phyloP scores from a whole-genome alignment of 2,329 filamentous ascomycete species.

The Stenocarpella maydis region DNA sequence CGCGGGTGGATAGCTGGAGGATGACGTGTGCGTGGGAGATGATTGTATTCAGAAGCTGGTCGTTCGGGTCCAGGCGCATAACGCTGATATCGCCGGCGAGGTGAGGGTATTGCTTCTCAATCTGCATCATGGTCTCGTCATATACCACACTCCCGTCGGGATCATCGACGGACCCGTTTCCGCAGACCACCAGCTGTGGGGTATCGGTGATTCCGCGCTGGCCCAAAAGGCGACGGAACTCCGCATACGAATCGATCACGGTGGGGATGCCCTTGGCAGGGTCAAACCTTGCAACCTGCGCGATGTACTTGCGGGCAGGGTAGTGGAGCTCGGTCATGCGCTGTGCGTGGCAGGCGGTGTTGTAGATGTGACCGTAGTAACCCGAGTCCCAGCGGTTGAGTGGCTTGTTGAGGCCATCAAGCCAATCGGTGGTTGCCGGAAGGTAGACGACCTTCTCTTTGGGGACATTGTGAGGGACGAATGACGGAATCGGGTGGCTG shows the following conservation, averaged over 20 bases:
- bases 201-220: slow-evolving; percentile 58
- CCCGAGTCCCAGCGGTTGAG: slow-evolving; percentile 74
- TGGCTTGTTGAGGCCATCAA: slow-evolving; percentile 82
- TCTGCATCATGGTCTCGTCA: slow-evolving; percentile 73
- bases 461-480: slow-evolving; percentile 76
- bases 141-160: slow-evolving; percentile 78
- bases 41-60: slow-evolving; percentile 81
- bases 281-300: slow-evolving; percentile 84
- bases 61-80: slow-evolving; percentile 79
- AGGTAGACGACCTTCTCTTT: slow-evolving; percentile 74
- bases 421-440: slow-evolving; percentile 84
- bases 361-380: slow-evolving; percentile 81
- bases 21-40: slow-evolving; percentile 77
- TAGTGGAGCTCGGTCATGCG: slow-evolving; percentile 67
- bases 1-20: slow-evolving; percentile 80
- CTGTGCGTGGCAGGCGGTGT: slow-evolving; percentile 65
- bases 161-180: slow-evolving; percentile 83
- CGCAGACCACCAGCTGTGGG: slow-evolving; percentile 80
- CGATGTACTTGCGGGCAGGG: slow-evolving; percentile 74
- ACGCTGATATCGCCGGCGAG: slow-evolving; percentile 73
- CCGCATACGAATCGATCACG: slow-evolving; percentile 78
- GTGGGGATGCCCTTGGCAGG: slow-evolving; percentile 84
- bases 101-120: slow-evolving; percentile 69
- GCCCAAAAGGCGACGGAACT: slow-evolving; percentile 71
- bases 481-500: slow-evolving; percentile 79